Percentiles rank a stretch among this genome's conserved stretches.
phyloP scores from a whole-genome alignment of 331 rosid genomes.

The Quercus tomentella region DNA sequence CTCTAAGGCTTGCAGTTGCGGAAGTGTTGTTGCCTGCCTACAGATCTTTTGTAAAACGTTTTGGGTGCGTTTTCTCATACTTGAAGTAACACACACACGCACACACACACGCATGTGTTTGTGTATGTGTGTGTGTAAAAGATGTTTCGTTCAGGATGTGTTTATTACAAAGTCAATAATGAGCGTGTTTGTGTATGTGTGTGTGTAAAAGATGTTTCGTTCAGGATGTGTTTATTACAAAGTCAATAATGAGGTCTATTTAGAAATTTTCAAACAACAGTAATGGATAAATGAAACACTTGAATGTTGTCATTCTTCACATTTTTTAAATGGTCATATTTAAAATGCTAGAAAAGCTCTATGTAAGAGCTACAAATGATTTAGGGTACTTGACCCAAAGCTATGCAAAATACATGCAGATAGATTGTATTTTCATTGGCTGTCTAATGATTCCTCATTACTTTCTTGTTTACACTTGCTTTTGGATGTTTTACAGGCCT shows the following conservation, averaged over 20 bases:
- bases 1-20: constrained; percentile 49
- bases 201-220: not conserved
- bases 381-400: not conserved
- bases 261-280: not conserved
- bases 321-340: not conserved
- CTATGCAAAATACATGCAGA: not conserved
- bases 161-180: not conserved
- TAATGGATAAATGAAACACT: not conserved
- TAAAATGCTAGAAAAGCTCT: not conserved
- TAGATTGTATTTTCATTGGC: not conserved
- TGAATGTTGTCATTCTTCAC: not conserved
- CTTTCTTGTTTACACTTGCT: constrained; percentile 7
- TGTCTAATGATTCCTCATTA: not conserved
- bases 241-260: not conserved
- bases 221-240: not conserved
- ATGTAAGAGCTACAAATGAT: not conserved
- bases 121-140: not conserved
- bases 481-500: constrained; percentile 44
- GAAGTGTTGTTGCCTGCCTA: constrained; percentile 96
- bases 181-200: not conserved
- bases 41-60: constrained; percentile 88
- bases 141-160: not conserved
- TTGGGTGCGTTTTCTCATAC: constrained; percentile 54
- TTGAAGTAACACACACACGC: not conserved
- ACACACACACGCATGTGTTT: not conserved